Evolutionary conservation across 2,329 filamentous ascomycete genomes (phyloP), one percentile per base, ranked within the genome.

Genomic region (Fusarium illudens): DNA sequence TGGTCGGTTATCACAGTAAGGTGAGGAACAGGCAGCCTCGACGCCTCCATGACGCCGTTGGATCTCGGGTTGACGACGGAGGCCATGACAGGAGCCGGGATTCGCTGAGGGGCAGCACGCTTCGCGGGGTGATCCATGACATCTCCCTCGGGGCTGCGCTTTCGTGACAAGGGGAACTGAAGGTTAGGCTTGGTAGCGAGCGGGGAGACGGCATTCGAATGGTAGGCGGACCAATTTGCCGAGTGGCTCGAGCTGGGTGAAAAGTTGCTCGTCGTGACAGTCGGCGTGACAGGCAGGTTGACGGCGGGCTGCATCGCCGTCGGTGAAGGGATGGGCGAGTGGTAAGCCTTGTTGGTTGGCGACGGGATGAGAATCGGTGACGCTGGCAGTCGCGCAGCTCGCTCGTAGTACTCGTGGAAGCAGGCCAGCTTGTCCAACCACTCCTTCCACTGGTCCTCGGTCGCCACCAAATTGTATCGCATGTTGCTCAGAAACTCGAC

Each of bases 401-500:
- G 86, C 71, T 94, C 89, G 80, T 93, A 94, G 80, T 94, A 97
- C 54, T 90, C 89, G 68, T 90, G 90, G 76, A 97, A 97, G 70
- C 90, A 91, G 54, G 91, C 87, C 57, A 98, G 84, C 77, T 94
- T 94, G 65, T 84, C 83, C 74, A 97, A 90, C 96, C 96, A 98
- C 56, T 89, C 86, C 50, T 89, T 86, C 96, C 96, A 99, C 77
- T 97, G 88, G 55, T 89, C 86, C 75, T 93, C 90, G 4, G 94
- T 96, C 4, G 93, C 93, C 76, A 95, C 90, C 8, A 99, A 84
- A 73, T 93, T 94, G 80, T 98, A 99, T 75, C 95, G 89, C 90
- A 99, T 97, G 79, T 98, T 98, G 83, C 95, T 97, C 67, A 99
- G 84, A 74, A 99, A 99, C 78, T 99, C 96, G n/a, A 99, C 96